Evolutionary conservation across 192 early-diverging fungal species (phyloP), one percentile per base, ranked within the genome.

Genomic region (Radiomyces spectabilis): DNA sequence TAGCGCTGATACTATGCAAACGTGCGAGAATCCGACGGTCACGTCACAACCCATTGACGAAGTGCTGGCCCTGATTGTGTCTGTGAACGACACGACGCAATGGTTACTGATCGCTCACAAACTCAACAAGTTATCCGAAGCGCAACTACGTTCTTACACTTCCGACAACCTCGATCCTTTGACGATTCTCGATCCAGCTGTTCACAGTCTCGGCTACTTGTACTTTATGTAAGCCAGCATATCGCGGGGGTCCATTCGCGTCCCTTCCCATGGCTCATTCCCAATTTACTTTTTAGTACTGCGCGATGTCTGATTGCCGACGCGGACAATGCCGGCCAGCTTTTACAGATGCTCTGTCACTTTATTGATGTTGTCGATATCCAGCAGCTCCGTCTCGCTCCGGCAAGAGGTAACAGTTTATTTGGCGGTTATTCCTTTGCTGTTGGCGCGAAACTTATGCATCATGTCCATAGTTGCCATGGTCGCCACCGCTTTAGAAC

Each of bases 191-290:
- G 60, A 57, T 13, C 76, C 76, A 25, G 40, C 49, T 1, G 25
- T 16, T 4, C 64, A 78, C 35, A 70, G 63, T 21, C 50, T 73
- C 26, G 76, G 67, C n/a, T 78, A 72, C 51, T 48, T 75, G 0
- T 68, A 75, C 44, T 78, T 78, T 16, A 63, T 78, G 76, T 75
- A 75, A 66, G 67, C 31, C 27, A 16, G 5, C 12, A 5, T 25
- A 29, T 35, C 32, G n/a, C 16, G 45, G 27, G 9, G 25, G 2
- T 27, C 3, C 0, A 33, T 2, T 26, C 24, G 18, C 16, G 1
- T 18, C 37, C 37, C 43, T 16, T 1, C 13, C 33, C 8, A 32
- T 8, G 29, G 21, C 1, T 16, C 15, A 16, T 56, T 3, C 10
- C 45, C 40, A 16, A 24, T 19, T 22, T 47, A 42, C 19, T 24